A percentile compares a stretch with the other conserved stretches of the same genome.
phyloP scores from a whole-genome alignment of 1,284 basidiomycete genomes.

The Malassezia yamatoensis region DNA sequence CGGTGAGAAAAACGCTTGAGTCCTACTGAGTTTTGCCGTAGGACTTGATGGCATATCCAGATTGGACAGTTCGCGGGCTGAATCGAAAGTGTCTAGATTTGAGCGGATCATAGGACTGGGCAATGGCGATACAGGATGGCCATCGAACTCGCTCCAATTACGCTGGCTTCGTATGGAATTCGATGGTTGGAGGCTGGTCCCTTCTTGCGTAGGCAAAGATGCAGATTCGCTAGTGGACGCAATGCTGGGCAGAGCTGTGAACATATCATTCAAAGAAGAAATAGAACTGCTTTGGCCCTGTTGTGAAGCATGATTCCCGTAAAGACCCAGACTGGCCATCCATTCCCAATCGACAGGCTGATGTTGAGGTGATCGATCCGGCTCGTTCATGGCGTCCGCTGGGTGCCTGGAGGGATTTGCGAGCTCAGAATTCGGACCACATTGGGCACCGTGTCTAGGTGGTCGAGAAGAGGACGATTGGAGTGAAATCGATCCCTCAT shows the following conservation, averaged over 20 bases:
- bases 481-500: no score
- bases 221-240: neutral
- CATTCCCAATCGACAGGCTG: neutral
- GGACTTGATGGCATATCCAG: slow-evolving; percentile 2
- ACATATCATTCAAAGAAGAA: neutral
- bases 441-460: no score
- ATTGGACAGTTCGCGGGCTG: neutral
- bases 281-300: neutral
- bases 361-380: neutral
- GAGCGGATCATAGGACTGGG: slow-evolving; percentile 29
- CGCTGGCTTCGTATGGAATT: slow-evolving; percentile 35
- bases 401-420: neutral
- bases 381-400: neutral
- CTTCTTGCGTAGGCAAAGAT: neutral
- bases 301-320: neutral
- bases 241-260: neutral
- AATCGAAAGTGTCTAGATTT: neutral
- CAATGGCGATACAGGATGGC: slow-evolving; percentile 37
- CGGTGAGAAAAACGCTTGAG: slow-evolving; percentile 30
- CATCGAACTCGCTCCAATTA: slow-evolving; percentile 42
- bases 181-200: slow-evolving; percentile 5
- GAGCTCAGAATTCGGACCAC: no score
- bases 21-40: slow-evolving; percentile 18
- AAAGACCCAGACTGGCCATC: neutral
- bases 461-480: no score